Evolutionary conservation across 2,329 filamentous ascomycete genomes (phyloP).

Genomic region (Aspergillus fructus): DNA sequence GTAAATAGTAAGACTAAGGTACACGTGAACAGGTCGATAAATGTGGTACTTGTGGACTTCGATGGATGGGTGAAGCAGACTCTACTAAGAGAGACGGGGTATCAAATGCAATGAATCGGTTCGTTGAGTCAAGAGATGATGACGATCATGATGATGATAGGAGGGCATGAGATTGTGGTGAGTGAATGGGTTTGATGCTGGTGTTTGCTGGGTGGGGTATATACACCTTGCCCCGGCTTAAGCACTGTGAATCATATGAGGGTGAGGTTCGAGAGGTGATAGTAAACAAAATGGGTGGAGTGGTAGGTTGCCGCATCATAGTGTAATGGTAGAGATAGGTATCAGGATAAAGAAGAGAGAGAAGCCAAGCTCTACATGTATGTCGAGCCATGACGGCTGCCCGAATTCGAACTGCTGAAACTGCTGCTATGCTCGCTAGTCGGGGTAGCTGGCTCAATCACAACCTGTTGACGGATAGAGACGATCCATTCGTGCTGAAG

Average conservation of each 20-base stretch:
- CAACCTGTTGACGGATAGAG: conserved; percentile 49
- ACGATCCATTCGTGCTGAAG: conserved; percentile 89
- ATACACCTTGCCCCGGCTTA: background rate
- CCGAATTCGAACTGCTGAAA: conserved; percentile 30
- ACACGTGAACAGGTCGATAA: background rate
- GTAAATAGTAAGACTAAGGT: background rate
- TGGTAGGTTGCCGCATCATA: background rate
- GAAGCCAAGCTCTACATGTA: conserved; percentile 19
- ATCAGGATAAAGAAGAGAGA: background rate
- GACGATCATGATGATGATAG: background rate
- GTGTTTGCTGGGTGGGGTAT: background rate
- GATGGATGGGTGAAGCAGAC: background rate
- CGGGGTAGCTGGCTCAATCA: conserved; percentile 44
- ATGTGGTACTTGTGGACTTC: background rate
- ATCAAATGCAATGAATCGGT: background rate
- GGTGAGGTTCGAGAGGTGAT: background rate
- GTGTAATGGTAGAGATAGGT: background rate
- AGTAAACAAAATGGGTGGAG: background rate
- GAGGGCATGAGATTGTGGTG: background rate
- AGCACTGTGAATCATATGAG: background rate
- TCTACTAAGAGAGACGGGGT: background rate
- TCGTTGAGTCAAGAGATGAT: background rate
- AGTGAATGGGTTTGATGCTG: background rate
- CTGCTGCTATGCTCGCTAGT: conserved; percentile 39
- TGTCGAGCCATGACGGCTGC: conserved; percentile 30